phyloP scores from a whole-genome alignment of 176 grass and related monocot species.

The Oryza meyeriana region DNA sequence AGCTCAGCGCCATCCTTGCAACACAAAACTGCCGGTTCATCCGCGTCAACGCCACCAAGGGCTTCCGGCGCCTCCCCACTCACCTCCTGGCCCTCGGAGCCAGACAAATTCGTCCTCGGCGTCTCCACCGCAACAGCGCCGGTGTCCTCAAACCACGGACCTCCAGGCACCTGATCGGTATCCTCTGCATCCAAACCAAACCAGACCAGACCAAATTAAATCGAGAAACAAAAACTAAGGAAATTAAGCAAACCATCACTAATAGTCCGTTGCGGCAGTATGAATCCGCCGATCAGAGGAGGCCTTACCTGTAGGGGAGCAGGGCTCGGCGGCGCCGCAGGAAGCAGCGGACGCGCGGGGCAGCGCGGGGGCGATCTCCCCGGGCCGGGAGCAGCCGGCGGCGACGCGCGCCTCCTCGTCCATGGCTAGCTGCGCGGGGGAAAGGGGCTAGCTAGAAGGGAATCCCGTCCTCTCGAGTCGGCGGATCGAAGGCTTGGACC shows the following conservation, averaged over 20 bases:
- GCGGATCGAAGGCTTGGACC: not conserved
- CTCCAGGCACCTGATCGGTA: constrained; percentile 26
- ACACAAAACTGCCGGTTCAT: not conserved
- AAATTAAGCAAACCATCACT: not conserved
- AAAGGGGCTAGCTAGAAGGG: not conserved
- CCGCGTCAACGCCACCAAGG: not conserved
- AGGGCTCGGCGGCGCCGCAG: constrained; percentile 22
- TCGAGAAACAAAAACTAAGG: not conserved
- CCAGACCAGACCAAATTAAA: not conserved
- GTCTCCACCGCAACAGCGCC: constrained; percentile 7
- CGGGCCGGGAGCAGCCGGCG: constrained; percentile 37
- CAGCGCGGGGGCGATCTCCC: not conserved
- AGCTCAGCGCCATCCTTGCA: not conserved
- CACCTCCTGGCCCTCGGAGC: not conserved
- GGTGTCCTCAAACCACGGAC: not conserved
- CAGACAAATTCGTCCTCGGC: not conserved
- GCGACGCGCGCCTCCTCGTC: constrained; percentile 49
- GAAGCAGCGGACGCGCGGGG: not conserved
- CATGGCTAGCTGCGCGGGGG: constrained; percentile 39
- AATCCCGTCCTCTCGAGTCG: not conserved
- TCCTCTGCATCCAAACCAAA: constrained; percentile 37
- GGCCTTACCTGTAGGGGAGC: constrained; percentile 39
- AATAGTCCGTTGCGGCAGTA: not conserved
- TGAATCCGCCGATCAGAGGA: not conserved
- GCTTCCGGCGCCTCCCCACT: not conserved